Percentiles rank a stretch among this genome's conserved stretches.
These are phyloP conservation scores for Podospora conica DNA, from an alignment of 495 filamentous ascomycete species.

Conservation along the genomic window DNA sequence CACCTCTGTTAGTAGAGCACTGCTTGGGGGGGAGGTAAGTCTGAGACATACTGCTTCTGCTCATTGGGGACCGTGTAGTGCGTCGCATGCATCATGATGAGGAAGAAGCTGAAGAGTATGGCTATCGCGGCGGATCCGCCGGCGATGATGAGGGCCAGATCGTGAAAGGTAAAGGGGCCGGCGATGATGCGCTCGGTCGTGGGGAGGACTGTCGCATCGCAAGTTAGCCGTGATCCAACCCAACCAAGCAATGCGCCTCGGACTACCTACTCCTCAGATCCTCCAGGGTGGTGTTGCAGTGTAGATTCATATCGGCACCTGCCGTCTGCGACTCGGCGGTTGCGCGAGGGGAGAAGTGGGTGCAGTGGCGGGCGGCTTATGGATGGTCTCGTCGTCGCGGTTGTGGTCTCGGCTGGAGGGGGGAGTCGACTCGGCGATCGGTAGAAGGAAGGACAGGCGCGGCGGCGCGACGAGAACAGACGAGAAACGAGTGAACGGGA, in stretches of 20 bases:
- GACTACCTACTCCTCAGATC: slow-evolving; percentile 47
- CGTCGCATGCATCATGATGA: slow-evolving; percentile 71
- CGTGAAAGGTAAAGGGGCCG: slow-evolving; percentile 50
- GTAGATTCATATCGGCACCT: slow-evolving; percentile 28
- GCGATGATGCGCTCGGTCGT: slow-evolving; percentile 37
- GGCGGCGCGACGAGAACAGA: neutral
- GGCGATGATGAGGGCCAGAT: slow-evolving; percentile 46
- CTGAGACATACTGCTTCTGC: slow-evolving; percentile 63
- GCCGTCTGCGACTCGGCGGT: neutral
- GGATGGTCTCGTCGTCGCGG: neutral
- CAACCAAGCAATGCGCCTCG: neutral
- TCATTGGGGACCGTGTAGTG: slow-evolving; percentile 80
- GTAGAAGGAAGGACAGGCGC: neutral
- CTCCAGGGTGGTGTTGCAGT: slow-evolving; percentile 51
- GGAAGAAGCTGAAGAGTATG: slow-evolving; percentile 48
- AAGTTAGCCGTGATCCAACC: neutral
- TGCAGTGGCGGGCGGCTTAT: neutral
- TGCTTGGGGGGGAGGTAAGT: neutral
- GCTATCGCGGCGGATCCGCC: slow-evolving; percentile 52
- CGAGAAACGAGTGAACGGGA: neutral
- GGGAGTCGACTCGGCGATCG: neutral
- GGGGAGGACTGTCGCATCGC: slow-evolving; percentile 14
- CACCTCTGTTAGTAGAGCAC: neutral
- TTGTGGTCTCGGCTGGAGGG: neutral
- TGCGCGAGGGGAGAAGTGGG: neutral